Conservation (phyloP, 2,329 filamentous ascomycete species). For the Aspergillus pseudoterreus region DNA sequence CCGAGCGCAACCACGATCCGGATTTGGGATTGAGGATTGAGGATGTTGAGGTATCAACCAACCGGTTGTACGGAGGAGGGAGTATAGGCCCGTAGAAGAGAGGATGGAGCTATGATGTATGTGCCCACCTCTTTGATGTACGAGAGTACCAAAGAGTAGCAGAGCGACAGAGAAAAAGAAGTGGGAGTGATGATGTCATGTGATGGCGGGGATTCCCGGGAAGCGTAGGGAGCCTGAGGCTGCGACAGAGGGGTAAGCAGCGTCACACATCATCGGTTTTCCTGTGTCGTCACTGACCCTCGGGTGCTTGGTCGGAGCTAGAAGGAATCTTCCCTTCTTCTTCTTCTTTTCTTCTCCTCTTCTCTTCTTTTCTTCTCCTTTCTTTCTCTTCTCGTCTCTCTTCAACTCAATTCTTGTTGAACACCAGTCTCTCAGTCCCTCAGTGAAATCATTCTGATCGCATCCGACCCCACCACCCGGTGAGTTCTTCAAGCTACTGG, state of each 20-base stretch:
- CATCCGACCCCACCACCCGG: slow-evolving; percentile 35
- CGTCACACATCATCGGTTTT: neutral
- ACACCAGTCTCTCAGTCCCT: slow-evolving; percentile 2
- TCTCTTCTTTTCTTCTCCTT: neutral
- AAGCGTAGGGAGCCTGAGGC: slow-evolving; percentile 15
- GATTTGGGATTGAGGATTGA: neutral
- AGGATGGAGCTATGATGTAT: neutral
- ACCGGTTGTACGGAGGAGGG: neutral
- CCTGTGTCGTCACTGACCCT: slow-evolving; percentile 13
- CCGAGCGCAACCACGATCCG: neutral
- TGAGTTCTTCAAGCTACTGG: slow-evolving; percentile 26
- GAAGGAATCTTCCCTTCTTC: neutral
- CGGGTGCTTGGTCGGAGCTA: neutral
- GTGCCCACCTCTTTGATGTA: neutral
- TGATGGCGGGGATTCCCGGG: slow-evolving; percentile 24
- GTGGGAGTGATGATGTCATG: slow-evolving; percentile 20
- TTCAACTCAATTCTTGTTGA: neutral
- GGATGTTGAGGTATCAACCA: neutral
- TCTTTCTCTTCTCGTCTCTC: neutral
- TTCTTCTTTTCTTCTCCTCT: slow-evolving; percentile 2
- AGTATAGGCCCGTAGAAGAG: neutral
- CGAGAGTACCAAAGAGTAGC: neutral
- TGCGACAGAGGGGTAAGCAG: neutral
- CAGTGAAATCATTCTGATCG: slow-evolving; percentile 35
- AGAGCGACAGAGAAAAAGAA: neutral